Conservation (phyloP, 257 asterid genomes). For the Coffea eugenioides region DNA sequence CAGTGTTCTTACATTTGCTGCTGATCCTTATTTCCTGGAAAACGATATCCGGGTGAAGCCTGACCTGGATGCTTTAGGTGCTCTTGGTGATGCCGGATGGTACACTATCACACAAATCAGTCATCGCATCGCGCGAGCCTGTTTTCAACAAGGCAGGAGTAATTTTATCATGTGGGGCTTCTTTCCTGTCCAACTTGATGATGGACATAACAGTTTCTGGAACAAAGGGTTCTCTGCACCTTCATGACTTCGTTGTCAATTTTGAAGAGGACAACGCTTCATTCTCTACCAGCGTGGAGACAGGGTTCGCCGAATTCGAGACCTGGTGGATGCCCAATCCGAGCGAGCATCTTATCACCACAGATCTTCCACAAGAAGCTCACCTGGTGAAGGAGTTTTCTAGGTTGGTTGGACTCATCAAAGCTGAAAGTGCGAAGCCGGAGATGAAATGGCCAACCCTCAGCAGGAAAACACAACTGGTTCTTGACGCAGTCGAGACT, state of each 20-base stretch:
- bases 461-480: slow-evolving; percentile 63
- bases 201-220: slow-evolving; percentile 55
- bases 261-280: slow-evolving; percentile 49
- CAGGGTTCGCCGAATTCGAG: slow-evolving; percentile 30
- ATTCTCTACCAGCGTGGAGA: slow-evolving; percentile 28
- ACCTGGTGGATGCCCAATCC: slow-evolving; percentile 43
- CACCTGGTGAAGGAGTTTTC: slow-evolving; percentile 69
- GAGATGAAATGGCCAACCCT: slow-evolving; percentile 61
- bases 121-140: slow-evolving; percentile 25
- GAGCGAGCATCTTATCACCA: slow-evolving; percentile 33
- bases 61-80: slow-evolving; percentile 48
- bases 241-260: slow-evolving; percentile 56
- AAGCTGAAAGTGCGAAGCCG: slow-evolving; percentile 27
- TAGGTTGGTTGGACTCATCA: slow-evolving; percentile 38
- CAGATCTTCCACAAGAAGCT: slow-evolving; percentile 72
- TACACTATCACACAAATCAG: slow-evolving; percentile 37
- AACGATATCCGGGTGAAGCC: slow-evolving; percentile 44
- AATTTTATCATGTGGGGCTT: slow-evolving; percentile 38
- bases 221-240: slow-evolving; percentile 48
- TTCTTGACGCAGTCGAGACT: slow-evolving; percentile 64
- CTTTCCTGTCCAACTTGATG: slow-evolving; percentile 44
- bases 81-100: slow-evolving; percentile 51
- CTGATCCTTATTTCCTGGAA: slow-evolving; percentile 29
- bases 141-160: slow-evolving; percentile 39
- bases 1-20: slow-evolving; percentile 30